These are phyloP conservation scores for Aureobasidium sp. DNA, from an alignment of 2,329 filamentous ascomycete species.

Conservation along the genomic window DNA sequence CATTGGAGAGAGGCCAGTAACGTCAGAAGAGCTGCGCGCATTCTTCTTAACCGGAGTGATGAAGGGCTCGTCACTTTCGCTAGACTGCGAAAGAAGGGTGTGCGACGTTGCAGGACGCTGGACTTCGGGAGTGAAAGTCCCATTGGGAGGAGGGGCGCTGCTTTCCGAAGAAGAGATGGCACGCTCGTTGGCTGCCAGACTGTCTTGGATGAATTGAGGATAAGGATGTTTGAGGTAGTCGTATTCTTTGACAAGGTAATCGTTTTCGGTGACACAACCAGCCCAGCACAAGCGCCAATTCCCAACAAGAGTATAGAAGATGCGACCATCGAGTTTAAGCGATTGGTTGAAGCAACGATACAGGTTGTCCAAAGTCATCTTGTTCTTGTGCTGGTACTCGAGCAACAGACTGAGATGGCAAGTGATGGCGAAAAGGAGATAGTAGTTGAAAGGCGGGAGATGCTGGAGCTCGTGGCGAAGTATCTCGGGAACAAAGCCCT, in stretches of 20 bases:
- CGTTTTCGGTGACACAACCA: constrained; percentile 84
- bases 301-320: constrained; percentile 90
- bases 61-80: constrained; percentile 14
- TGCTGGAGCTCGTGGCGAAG: constrained; percentile 88
- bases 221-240: constrained; percentile 23
- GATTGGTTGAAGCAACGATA: constrained; percentile 97
- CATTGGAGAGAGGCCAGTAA: constrained; percentile 13
- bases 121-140: constrained; percentile 15
- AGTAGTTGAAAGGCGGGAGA: constrained; percentile 95
- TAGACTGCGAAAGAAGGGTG: constrained; percentile 14
- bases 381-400: constrained; percentile 90
- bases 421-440: constrained; percentile 92
- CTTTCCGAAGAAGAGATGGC: constrained; percentile 60
- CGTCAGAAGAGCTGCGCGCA: constrained; percentile 12
- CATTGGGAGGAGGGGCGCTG: constrained; percentile 43
- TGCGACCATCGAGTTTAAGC: constrained; percentile 91
- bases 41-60: constrained; percentile 12
- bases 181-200: constrained; percentile 36
- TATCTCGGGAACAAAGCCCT: constrained; percentile 67
- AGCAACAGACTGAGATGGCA: constrained; percentile 89
- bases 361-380: constrained; percentile 94
- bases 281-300: constrained; percentile 98
- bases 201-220: constrained; percentile 23
- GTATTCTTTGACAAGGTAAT: constrained; percentile 66
- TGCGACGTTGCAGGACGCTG: constrained; percentile 17